Conservation (phyloP, 768 basidiomycete genomes). For the Pholiota microspora region DNA sequence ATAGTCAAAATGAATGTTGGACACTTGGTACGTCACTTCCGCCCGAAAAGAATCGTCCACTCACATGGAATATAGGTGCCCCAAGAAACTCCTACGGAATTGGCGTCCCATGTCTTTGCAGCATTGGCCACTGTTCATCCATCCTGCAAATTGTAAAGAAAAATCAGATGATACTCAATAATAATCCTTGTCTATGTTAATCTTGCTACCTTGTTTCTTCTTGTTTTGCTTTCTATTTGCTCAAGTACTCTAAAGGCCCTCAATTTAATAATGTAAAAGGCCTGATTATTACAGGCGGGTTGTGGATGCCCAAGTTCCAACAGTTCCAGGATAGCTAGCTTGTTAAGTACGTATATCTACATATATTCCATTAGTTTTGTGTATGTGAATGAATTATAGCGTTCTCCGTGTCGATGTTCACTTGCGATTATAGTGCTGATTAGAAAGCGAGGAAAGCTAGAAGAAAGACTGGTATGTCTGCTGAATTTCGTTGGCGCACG, state of each 20-base stretch:
- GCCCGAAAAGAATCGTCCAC: background rate
- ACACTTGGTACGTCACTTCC: conserved; percentile 26
- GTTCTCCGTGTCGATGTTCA: background rate
- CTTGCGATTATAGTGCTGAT: too few species aligned
- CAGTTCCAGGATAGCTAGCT: background rate
- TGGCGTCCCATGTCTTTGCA: conserved; percentile 7
- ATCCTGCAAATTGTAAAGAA: background rate
- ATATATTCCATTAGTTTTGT: background rate
- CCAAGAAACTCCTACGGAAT: conserved; percentile 11
- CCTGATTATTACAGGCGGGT: background rate
- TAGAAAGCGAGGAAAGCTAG: too few species aligned
- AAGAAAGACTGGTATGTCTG: too few species aligned
- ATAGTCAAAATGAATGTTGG: conserved; percentile 27
- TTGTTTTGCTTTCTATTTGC: background rate
- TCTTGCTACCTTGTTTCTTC: background rate
- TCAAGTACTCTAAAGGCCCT: too few species aligned
- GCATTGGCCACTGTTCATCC: background rate
- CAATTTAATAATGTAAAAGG: background rate
- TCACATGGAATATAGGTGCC: conserved; percentile 9
- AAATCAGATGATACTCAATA: too few species aligned
- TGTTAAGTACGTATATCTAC: background rate
- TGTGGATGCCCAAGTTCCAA: background rate
- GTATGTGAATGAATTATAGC: background rate
- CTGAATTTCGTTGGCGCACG: too few species aligned
- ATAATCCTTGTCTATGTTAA: background rate